Evolutionary conservation across 805 yeast genomes (phyloP), one percentile per base, ranked within the genome.

Genomic region (Cyberlindnera misumaiensis): DNA sequence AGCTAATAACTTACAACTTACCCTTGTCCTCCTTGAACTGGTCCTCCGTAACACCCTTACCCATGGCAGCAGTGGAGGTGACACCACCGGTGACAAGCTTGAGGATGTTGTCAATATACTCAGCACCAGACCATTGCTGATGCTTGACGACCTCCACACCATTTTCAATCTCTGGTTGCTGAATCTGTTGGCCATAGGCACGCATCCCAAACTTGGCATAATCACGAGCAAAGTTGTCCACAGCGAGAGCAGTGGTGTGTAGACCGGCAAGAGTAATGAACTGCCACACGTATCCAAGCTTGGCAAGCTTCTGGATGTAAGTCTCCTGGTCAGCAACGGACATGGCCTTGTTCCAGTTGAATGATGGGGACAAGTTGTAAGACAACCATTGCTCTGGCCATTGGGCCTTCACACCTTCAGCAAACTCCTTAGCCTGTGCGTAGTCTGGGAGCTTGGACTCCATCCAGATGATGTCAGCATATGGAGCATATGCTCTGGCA

Each of bases 101-200:
- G 63, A 90, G 78, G 57, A 90, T 70, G 43, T 86, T 81, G 64
- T 90, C 97, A 58, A 90, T 83, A 70, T 87, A 89, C 66, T 86
- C 95, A 24, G 97, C 97, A 60, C 97, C 97, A 31, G 96, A 87
- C 97, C 97, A 90, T 65, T 89, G 87, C 67, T 90, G 97, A 65
- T 90, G 97, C 73, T 88, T 90, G 47, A 90, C 94, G 43, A 90
- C 95, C 64, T 90, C 97, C 49, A 89, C 96, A 48, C 86, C 89
- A 43, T 70, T 71, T 54, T 81, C 86, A 62, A 89, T 84, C 71
- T 90, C 97, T 44, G 79, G 83, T 46, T 80, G 76, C 69, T 90
- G 97, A 44, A 90, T 81, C 48, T 70, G 70, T 60, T 80, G 82
- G 41, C 96, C 97, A 61, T 90, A 90, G 7, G 97, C 97, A 66